A percentile compares a stretch with the other conserved stretches of the same genome.
phyloP scores from a whole-genome alignment of 108 stramenopile species.

The Cyclostephanos invisitatus region DNA sequence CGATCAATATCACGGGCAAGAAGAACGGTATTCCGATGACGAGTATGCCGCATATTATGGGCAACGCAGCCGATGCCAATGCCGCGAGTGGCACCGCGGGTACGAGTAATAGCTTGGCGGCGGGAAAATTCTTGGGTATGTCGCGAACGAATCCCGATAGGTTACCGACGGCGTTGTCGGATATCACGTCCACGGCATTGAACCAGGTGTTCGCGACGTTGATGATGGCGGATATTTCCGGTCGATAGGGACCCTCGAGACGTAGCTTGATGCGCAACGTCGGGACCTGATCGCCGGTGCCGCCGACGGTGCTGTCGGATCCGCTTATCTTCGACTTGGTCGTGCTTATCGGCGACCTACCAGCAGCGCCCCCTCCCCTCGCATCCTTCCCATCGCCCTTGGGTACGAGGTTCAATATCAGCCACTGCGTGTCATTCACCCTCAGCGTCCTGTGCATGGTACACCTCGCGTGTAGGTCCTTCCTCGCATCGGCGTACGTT shows the following conservation, averaged over 20 bases:
- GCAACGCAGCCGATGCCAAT: slow-evolving; percentile 47
- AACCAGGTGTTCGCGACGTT: slow-evolving; percentile 66
- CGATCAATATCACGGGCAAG: slow-evolving; percentile 55
- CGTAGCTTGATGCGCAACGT: slow-evolving; percentile 74
- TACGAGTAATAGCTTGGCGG: slow-evolving; percentile 53
- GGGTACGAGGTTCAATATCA: slow-evolving; percentile 64
- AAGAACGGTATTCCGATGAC: slow-evolving; percentile 76
- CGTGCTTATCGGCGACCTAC: background rate
- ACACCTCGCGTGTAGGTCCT: slow-evolving; percentile 39
- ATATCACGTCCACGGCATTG: slow-evolving; percentile 53
- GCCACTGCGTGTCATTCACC: slow-evolving; percentile 71
- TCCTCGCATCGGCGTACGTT: slow-evolving; percentile 41
- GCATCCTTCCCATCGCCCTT: background rate
- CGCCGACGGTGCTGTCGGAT: slow-evolving; percentile 4
- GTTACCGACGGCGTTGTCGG: slow-evolving; percentile 34
- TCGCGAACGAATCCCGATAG: slow-evolving; percentile 10
- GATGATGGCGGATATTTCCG: slow-evolving; percentile 70
- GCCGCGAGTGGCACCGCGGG: slow-evolving; percentile 67
- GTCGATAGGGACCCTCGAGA: slow-evolving; percentile 72
- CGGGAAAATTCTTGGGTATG: slow-evolving; percentile 39
- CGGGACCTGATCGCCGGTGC: slow-evolving; percentile 45
- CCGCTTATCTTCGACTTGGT: slow-evolving; percentile 22
- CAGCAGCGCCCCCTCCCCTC: background rate
- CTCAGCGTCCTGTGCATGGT: slow-evolving; percentile 38
- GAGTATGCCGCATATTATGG: slow-evolving; percentile 59